A percentile compares a stretch with the other conserved stretches of the same genome.
Evolutionary conservation across 139 green algal genomes (phyloP).

Genomic region (Chloropicon primus): DNA sequence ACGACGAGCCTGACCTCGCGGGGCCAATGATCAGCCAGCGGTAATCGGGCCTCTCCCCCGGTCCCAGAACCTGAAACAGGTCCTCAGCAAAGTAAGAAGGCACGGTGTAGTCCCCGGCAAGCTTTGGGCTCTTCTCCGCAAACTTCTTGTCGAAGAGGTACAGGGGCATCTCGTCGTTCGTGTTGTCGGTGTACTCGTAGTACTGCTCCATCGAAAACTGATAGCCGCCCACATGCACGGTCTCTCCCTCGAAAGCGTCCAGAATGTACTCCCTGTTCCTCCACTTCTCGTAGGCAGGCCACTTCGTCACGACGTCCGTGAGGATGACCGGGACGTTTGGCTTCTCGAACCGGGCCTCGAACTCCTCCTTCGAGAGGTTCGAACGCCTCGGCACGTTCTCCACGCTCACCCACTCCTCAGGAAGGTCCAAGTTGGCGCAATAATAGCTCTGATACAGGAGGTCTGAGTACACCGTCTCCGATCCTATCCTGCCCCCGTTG

Average conservation of each 20-base stretch:
- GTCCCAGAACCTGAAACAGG: constrained; percentile 67
- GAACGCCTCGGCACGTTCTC: constrained; percentile 62
- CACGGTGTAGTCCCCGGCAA: constrained; percentile 59
- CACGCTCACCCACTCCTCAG: constrained; percentile 23
- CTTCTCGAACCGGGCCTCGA: constrained; percentile 57
- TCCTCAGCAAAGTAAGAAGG: constrained; percentile 68
- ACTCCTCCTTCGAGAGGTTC: constrained; percentile 44
- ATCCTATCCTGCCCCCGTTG: too few species aligned
- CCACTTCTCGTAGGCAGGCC: constrained; percentile 33
- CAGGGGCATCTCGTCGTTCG: constrained; percentile 60
- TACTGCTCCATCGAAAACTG: constrained; percentile 62
- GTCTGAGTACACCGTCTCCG: background rate
- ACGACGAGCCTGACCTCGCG: constrained; percentile 19
- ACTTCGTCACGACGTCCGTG: constrained; percentile 32
- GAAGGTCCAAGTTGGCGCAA: background rate
- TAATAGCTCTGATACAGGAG: background rate
- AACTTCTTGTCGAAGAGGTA: constrained; percentile 75
- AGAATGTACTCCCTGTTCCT: constrained; percentile 18
- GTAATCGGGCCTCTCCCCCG: constrained; percentile 46
- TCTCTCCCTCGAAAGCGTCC: background rate
- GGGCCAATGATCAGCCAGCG: constrained; percentile 90
- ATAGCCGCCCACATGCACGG: constrained; percentile 20
- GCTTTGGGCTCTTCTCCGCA: constrained; percentile 27
- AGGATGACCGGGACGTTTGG: constrained; percentile 77
- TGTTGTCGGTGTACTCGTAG: constrained; percentile 39